These are phyloP conservation scores for Stenogyne calaminthoides DNA, from an alignment of 305 asterid species.

Conservation along the genomic window DNA sequence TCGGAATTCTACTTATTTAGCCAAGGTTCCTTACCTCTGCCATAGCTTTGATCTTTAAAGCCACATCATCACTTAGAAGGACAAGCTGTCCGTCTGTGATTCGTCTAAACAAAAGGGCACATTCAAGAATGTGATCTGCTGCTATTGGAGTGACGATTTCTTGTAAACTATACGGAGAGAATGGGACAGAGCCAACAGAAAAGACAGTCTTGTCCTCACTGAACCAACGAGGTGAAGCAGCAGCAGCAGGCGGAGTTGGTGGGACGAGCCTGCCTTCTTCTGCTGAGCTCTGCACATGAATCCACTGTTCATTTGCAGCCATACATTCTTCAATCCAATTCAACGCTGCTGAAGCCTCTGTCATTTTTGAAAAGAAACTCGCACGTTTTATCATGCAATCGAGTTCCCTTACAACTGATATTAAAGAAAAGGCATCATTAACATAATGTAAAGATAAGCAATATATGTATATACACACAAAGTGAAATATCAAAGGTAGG, in stretches of 20 bases:
- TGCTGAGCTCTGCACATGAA: constrained; percentile 70
- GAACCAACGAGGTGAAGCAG: constrained; percentile 44
- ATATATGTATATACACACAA: background rate
- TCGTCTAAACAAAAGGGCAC: constrained; percentile 56
- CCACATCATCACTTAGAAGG: constrained; percentile 66
- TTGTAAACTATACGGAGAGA: constrained; percentile 54
- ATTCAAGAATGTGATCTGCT: constrained; percentile 83
- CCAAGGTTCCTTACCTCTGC: constrained; percentile 68
- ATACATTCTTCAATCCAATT: constrained; percentile 77
- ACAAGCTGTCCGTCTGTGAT: constrained; percentile 51
- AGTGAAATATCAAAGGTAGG: too few relatives aligned
- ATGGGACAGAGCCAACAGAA: constrained; percentile 46
- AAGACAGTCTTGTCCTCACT: constrained; percentile 38
- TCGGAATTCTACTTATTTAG: background rate
- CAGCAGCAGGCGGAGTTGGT: constrained; percentile 72
- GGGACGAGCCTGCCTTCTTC: constrained; percentile 61
- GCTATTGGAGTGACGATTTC: constrained; percentile 74
- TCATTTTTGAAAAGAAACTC: constrained; percentile 56
- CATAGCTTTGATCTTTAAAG: constrained; percentile 88
- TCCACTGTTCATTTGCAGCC: constrained; percentile 62
- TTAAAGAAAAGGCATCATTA: constrained; percentile 16
- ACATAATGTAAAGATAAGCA: background rate
- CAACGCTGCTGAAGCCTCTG: constrained; percentile 67
- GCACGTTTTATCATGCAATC: constrained; percentile 65
- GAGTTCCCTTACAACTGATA: constrained; percentile 72